A percentile compares a stretch with the other conserved stretches of the same genome.
Conservation (phyloP, 345 rosid genomes). For the Boechera divaricarpa region DNA sequence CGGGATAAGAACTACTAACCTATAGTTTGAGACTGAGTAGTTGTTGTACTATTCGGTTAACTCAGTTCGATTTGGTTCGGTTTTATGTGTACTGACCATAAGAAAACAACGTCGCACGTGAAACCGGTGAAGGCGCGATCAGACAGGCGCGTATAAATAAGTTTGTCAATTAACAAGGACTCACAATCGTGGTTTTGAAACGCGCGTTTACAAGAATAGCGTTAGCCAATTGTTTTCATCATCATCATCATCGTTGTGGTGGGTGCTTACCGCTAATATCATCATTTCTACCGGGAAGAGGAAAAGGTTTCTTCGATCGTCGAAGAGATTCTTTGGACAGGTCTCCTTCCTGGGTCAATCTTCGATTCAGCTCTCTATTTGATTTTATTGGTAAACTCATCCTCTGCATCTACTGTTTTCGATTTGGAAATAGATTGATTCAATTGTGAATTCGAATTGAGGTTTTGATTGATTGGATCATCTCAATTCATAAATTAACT, state of each 20-base stretch:
- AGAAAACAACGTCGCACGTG: neutral
- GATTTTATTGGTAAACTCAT: conserved; percentile 26
- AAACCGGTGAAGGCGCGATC: neutral
- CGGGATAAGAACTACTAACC: neutral
- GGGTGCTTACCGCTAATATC: neutral
- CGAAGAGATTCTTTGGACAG: conserved; percentile 20
- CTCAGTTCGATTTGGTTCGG: neutral
- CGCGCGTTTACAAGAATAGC: conserved; percentile 29
- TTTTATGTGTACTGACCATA: neutral
- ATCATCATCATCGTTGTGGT: conserved; percentile 4
- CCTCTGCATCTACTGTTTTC: conserved; percentile 27
- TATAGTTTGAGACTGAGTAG: neutral
- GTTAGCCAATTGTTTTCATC: conserved; percentile 11
- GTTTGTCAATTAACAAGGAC: neutral
- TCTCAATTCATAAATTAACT: neutral
- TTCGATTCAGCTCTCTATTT: neutral
- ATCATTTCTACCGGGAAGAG: conserved; percentile 25
- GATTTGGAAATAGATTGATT: conserved; percentile 7
- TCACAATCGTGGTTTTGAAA: conserved; percentile 16
- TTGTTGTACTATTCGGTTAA: neutral
- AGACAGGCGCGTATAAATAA: conserved; percentile 4
- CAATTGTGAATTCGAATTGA: neutral
- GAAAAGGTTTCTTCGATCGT: conserved; percentile 27
- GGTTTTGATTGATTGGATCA: conserved; percentile 17
- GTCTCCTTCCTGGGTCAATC: conserved; percentile 18